phyloP scores from a whole-genome alignment of 805 yeast genomes.

The Blastobotrys mokoenaii region DNA sequence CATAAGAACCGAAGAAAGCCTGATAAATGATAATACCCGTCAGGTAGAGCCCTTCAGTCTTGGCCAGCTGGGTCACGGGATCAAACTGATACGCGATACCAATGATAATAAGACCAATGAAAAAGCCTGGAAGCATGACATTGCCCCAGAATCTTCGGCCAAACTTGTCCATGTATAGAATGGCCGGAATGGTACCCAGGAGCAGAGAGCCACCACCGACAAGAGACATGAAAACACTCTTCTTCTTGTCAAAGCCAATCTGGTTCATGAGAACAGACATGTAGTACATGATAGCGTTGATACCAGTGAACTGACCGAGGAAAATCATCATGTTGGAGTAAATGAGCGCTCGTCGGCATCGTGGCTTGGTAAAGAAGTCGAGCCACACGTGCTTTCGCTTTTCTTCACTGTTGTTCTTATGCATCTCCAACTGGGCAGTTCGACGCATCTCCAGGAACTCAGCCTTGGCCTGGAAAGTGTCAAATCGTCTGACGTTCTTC shows the following conservation, averaged over 20 bases:
- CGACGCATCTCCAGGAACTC: constrained; percentile 11
- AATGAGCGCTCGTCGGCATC: constrained; percentile 53
- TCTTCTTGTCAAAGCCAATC: constrained; percentile 45
- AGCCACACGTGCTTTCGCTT: constrained; percentile 35
- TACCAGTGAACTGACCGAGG: constrained; percentile 60
- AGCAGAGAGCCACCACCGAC: constrained; percentile 60
- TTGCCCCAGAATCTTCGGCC: constrained; percentile 57
- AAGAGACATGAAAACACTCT: constrained; percentile 56
- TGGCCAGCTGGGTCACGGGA: constrained; percentile 37
- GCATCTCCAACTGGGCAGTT: constrained; percentile 6
- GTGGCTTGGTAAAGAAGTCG: constrained; percentile 46
- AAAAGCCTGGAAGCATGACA: constrained; percentile 43
- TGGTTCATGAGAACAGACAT: constrained; percentile 48
- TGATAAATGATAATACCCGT: constrained; percentile 56
- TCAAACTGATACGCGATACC: constrained; percentile 41
- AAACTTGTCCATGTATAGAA: constrained; percentile 28
- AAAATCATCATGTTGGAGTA: constrained; percentile 43
- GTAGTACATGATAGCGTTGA: constrained; percentile 59
- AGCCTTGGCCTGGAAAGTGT: constrained; percentile 35
- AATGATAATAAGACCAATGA: constrained; percentile 50
- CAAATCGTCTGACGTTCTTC: constrained; percentile 46
- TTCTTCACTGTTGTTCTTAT: constrained; percentile 28
- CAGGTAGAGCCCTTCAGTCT: constrained; percentile 52
- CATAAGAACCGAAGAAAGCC: constrained; percentile 59
- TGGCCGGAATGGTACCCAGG: constrained; percentile 60